phyloP scores from a whole-genome alignment of 2,329 filamentous ascomycete genomes.

The Phialophora verrucosa region DNA sequence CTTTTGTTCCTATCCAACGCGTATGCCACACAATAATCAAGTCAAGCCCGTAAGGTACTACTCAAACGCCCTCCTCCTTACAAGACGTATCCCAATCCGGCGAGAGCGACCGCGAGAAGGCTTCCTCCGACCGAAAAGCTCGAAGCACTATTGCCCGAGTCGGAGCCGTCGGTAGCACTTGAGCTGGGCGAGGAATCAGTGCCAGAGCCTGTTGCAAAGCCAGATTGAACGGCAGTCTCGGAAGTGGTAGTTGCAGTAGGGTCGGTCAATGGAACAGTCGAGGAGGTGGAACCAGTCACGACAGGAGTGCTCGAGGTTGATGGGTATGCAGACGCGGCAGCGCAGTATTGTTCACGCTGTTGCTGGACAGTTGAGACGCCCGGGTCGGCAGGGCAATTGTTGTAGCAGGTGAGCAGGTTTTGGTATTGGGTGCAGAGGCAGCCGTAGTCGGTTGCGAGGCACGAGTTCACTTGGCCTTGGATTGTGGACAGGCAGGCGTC shows the following conservation, averaged over 20 bases:
- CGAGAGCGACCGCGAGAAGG: slow-evolving; percentile 40
- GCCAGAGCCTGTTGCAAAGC: slow-evolving; percentile 31
- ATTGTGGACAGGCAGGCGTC: slow-evolving; percentile 54
- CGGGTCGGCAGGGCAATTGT: slow-evolving; percentile 64
- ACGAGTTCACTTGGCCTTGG: slow-evolving; percentile 51
- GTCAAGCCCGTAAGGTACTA: neutral
- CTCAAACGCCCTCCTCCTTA: slow-evolving; percentile 11
- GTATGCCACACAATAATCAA: neutral
- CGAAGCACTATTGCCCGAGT: slow-evolving; percentile 28
- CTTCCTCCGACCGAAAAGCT: slow-evolving; percentile 38
- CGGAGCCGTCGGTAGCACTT: slow-evolving; percentile 38
- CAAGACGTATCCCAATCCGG: slow-evolving; percentile 30
- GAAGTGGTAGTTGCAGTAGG: slow-evolving; percentile 25
- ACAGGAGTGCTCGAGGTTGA: slow-evolving; percentile 30
- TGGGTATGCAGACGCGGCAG: slow-evolving; percentile 50
- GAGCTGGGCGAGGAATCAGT: slow-evolving; percentile 35
- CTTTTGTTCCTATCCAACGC: neutral
- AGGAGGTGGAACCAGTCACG: slow-evolving; percentile 29
- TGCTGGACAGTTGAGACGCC: slow-evolving; percentile 45
- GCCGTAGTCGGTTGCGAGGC: slow-evolving; percentile 57
- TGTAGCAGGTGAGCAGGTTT: slow-evolving; percentile 65
- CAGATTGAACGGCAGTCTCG: slow-evolving; percentile 23
- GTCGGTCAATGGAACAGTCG: slow-evolving; percentile 6
- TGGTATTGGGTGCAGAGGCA: slow-evolving; percentile 65
- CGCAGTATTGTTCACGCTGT: slow-evolving; percentile 48